Conservation (phyloP, 225 moss, liverwort and hornwort species). For the Physcomitrium patens region DNA sequence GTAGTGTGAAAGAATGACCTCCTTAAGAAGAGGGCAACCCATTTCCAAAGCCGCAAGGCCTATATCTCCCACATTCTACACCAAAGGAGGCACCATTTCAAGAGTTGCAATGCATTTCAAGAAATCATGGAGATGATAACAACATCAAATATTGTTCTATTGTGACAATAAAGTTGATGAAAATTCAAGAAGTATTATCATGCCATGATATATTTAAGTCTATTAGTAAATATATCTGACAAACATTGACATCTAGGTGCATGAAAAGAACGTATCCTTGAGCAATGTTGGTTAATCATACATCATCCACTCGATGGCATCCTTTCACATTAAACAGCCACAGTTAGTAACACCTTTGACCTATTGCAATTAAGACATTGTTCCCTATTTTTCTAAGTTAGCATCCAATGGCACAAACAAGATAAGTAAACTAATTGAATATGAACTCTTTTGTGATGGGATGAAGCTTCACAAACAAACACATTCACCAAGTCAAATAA, state of each 20-base stretch:
- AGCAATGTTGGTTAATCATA: constrained; percentile 67
- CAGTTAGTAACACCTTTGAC: constrained; percentile 70
- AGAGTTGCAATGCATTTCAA: neutral
- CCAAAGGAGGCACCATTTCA: neutral
- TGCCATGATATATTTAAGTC: neutral
- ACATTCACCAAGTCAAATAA: neutral
- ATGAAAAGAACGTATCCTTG: constrained; percentile 66
- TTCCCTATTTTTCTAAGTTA: constrained; percentile 65
- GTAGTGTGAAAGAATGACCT: constrained; percentile 75
- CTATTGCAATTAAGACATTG: constrained; percentile 68
- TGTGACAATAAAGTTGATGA: neutral
- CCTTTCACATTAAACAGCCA: constrained; percentile 76
- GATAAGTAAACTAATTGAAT: constrained; percentile 14
- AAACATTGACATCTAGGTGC: constrained; percentile 75
- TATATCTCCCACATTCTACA: constrained; percentile 74
- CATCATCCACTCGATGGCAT: constrained; percentile 68
- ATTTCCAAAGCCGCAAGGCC: constrained; percentile 70
- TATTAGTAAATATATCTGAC: constrained; percentile 58
- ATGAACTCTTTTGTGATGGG: neutral
- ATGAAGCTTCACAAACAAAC: neutral
- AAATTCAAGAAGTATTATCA: neutral
- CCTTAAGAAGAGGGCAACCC: constrained; percentile 69
- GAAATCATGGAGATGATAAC: neutral
- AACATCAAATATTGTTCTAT: neutral
- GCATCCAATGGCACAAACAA: constrained; percentile 7